phyloP scores from a whole-genome alignment of 805 yeast genomes.

The Nakazawaea wyomingensis region DNA sequence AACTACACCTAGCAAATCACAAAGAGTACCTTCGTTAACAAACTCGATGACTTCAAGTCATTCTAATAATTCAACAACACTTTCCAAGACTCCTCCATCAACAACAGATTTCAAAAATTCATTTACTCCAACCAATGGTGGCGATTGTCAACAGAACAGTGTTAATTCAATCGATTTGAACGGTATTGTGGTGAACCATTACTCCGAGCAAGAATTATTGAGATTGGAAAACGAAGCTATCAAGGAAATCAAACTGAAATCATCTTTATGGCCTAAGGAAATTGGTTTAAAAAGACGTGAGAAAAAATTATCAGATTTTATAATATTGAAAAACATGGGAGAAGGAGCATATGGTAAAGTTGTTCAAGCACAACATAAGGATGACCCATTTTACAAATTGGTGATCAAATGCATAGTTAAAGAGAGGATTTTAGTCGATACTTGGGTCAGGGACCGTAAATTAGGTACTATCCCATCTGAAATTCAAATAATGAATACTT shows the following conservation, averaged over 20 bases:
- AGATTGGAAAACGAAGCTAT: conserved; percentile 41
- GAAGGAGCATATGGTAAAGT: conserved; percentile 98
- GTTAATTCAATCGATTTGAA: conserved; percentile 6
- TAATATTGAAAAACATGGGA: conserved; percentile 74
- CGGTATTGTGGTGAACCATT: conserved; percentile 3
- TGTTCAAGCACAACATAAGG: conserved; percentile 64
- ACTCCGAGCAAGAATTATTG: conserved; percentile 28
- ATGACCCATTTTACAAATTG: conserved; percentile 58
- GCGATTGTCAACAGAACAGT: neutral
- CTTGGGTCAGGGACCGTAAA: conserved; percentile 92
- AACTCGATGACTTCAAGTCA: conserved; percentile 7
- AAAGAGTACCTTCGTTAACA: conserved; percentile 8
- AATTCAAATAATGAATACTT: conserved; percentile 84
- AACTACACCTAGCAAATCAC: neutral
- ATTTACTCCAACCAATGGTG: neutral
- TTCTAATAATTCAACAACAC: conserved; percentile 8
- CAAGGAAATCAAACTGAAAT: conserved; percentile 27
- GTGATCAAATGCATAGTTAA: conserved; percentile 88
- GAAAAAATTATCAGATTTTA: conserved; percentile 68
- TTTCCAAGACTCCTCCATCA: conserved; percentile 9
- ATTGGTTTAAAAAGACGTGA: conserved; percentile 68
- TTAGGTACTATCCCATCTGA: conserved; percentile 96
- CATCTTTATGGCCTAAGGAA: conserved; percentile 44
- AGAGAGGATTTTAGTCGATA: conserved; percentile 89
- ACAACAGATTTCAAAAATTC: conserved; percentile 4